Conservation (phyloP, 2,329 filamentous ascomycete species). For the Leptosphaerulina australis region DNA sequence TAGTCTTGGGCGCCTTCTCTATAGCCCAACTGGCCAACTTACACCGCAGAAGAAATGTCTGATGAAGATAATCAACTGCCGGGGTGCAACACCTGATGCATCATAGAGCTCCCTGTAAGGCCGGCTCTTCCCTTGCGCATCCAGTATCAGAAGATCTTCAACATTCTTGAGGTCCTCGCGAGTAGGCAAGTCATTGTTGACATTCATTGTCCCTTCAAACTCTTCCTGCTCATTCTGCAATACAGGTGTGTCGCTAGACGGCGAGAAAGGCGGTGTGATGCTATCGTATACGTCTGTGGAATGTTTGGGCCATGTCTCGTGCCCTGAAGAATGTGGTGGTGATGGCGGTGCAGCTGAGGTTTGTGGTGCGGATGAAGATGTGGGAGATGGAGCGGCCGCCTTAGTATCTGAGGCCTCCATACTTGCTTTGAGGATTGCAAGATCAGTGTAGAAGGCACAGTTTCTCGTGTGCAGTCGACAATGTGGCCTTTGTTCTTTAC, state of each 20-base stretch:
- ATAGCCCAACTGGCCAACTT: conserved; percentile 49
- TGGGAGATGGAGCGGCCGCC: conserved; percentile 14
- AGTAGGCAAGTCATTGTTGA: conserved; percentile 46
- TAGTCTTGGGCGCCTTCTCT: background rate
- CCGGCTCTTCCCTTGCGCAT: conserved; percentile 42
- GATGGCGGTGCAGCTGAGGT: conserved; percentile 28
- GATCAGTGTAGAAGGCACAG: background rate
- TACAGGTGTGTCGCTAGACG: conserved; percentile 40
- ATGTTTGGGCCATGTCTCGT: conserved; percentile 22
- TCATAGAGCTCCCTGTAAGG: conserved; percentile 48
- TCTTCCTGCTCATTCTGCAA: conserved; percentile 40
- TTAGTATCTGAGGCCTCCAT: conserved; percentile 30
- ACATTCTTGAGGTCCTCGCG: conserved; percentile 38
- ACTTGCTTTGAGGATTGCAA: background rate
- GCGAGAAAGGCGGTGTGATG: conserved; percentile 40
- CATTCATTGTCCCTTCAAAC: conserved; percentile 45
- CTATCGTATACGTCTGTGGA: conserved; percentile 26
- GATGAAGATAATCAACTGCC: conserved; percentile 74
- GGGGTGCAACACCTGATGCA: conserved; percentile 42
- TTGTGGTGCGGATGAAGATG: conserved; percentile 15
- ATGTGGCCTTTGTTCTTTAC: conserved; percentile 16
- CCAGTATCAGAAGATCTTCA: conserved; percentile 45
- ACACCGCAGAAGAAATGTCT: conserved; percentile 83
- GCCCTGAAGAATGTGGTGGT: conserved; percentile 33
- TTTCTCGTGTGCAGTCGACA: background rate